Percentiles rank a stretch among this genome's conserved stretches.
Conservation (phyloP, 805 yeast species). For the Kurtzmaniella fragi region DNA sequence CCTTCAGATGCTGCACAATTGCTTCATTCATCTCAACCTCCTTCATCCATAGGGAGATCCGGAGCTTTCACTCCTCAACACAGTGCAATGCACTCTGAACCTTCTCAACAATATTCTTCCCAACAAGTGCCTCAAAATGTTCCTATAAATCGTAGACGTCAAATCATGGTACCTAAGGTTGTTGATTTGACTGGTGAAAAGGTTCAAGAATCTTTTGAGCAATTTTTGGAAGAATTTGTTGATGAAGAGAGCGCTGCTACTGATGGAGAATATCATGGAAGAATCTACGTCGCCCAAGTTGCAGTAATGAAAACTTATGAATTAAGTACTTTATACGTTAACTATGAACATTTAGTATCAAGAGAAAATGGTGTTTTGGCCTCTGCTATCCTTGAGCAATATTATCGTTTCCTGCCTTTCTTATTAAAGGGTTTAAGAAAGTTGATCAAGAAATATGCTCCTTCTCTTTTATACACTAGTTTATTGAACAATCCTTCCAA, state of each 20-base stretch:
- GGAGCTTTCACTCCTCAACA: slow-evolving; percentile 28
- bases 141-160: slow-evolving; percentile 35
- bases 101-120: slow-evolving; percentile 8
- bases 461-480: slow-evolving; percentile 47
- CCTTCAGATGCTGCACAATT: slow-evolving; percentile 42
- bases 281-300: slow-evolving; percentile 71
- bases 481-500: slow-evolving; percentile 34
- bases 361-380: slow-evolving; percentile 86
- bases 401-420: slow-evolving; percentile 87
- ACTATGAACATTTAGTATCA: slow-evolving; percentile 70
- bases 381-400: slow-evolving; percentile 83
- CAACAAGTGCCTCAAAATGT: slow-evolving; percentile 5
- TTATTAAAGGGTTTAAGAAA: slow-evolving; percentile 68
- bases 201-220: slow-evolving; percentile 86
- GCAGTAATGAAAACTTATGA: slow-evolving; percentile 76
- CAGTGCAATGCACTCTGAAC: slow-evolving; percentile 21
- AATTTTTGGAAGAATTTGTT: slow-evolving; percentile 65
- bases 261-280: slow-evolving; percentile 45
- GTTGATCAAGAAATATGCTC: slow-evolving; percentile 70
- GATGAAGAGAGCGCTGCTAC: slow-evolving; percentile 28
- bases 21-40: slow-evolving; percentile 37
- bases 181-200: slow-evolving; percentile 90
- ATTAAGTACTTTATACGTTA: slow-evolving; percentile 73
- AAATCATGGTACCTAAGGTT: slow-evolving; percentile 76
- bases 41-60: slow-evolving; percentile 35